Evolutionary conservation across 2,329 filamentous ascomycete species (phyloP).

Genomic region (Monosporascus sp.): DNA sequence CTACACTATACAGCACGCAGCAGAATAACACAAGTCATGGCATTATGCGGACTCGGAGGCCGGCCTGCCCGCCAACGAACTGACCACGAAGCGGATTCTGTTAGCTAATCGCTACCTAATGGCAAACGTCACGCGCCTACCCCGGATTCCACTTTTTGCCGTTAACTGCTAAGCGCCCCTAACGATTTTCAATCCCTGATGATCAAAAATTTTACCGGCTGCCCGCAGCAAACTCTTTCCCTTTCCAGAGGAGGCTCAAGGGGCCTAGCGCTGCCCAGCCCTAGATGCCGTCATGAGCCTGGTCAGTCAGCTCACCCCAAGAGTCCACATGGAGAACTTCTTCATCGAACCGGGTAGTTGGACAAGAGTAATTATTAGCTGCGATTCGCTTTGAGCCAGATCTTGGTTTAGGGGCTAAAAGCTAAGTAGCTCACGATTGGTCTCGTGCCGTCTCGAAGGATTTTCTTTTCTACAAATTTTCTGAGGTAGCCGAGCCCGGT

Average conservation of each 20-base stretch:
- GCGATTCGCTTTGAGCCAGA: no score
- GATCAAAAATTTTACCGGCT: neutral
- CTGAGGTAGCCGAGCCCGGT: neutral
- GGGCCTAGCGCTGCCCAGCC: neutral
- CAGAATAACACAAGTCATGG: neutral
- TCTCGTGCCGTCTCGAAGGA: neutral
- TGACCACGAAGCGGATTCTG: slow-evolving; percentile 10
- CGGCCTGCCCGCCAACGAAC: no score
- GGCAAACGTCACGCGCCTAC: slow-evolving; percentile 23
- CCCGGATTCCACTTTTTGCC: slow-evolving; percentile 25
- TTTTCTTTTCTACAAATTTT: neutral
- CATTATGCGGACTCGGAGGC: no score
- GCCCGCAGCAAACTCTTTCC: neutral
- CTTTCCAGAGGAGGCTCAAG: neutral
- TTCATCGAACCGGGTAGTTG: no score
- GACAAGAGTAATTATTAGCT: no score
- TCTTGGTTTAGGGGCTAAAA: no score
- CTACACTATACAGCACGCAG: neutral
- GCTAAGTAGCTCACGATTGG: neutral
- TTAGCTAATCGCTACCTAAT: slow-evolving; percentile 22
- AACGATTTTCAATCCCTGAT: neutral
- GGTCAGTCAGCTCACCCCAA: no score
- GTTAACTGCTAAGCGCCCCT: slow-evolving; percentile 23
- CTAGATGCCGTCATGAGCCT: no score
- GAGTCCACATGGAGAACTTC: no score